Conservation (phyloP, 768 basidiomycete genomes). For the Mycena epipterygia region DNA sequence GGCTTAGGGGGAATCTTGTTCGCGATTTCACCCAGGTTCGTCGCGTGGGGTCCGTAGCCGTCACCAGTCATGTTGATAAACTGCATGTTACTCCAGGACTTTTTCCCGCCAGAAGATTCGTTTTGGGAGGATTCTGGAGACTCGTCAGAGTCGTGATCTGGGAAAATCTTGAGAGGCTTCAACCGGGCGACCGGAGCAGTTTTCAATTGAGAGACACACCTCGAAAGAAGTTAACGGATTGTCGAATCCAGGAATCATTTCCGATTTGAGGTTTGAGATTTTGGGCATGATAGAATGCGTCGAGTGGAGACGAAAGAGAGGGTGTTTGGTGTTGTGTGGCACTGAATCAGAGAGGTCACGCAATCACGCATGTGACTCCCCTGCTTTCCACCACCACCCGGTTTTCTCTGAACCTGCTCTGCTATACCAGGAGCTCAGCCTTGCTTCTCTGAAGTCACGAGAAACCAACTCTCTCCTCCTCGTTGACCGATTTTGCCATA, state of each 20-base stretch:
- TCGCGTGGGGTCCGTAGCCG: constrained; percentile 26
- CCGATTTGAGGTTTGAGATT: not conserved
- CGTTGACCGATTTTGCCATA: too few relatives aligned
- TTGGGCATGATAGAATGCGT: constrained; percentile 3
- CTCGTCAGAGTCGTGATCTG: not conserved
- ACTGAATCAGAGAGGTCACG: too few relatives aligned
- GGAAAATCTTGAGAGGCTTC: not conserved
- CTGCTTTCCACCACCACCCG: too few relatives aligned
- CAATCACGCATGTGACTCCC: too few relatives aligned
- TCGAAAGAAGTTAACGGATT: constrained; percentile 19
- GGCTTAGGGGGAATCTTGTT: constrained; percentile 29
- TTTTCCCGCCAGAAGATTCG: not conserved
- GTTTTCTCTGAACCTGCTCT: too few relatives aligned
- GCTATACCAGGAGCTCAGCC: too few relatives aligned
- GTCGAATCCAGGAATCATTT: constrained; percentile 21
- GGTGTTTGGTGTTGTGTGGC: not conserved
- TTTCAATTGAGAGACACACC: constrained; percentile 6
- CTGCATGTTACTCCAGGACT: constrained; percentile 10
- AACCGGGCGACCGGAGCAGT: not conserved
- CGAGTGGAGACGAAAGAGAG: not conserved
- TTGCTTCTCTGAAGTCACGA: too few relatives aligned
- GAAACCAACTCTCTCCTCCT: too few relatives aligned
- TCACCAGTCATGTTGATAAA: constrained; percentile 27
- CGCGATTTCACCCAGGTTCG: constrained; percentile 30
- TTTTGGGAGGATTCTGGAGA: not conserved